Evolutionary conservation across 352 stramenopile species (phyloP), one percentile per base, ranked within the genome.

Genomic region (Globisporangium acanthophoron): DNA sequence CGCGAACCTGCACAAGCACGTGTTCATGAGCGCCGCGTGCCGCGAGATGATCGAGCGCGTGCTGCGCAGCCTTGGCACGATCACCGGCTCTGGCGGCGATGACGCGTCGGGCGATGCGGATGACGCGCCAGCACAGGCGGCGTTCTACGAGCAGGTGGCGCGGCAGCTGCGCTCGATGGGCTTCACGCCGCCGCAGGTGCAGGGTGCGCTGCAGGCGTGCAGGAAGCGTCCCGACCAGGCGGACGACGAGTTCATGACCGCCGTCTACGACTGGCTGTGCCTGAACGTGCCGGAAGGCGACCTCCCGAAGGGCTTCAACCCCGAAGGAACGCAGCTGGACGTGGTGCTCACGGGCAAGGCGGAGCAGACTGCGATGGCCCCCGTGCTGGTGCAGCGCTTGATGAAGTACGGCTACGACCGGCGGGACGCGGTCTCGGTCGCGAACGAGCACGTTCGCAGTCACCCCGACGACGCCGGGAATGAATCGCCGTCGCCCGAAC

Each of bases 11-110:
- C 70, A 84, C 35, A 90, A 89, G 61, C 70, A 77, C 21, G 92
- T 98, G 15, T 96, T 97, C 66, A 97, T 98, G 88, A 92, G 78
- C 56, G 85, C 85, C 0, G 57, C 74, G 20, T 90, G 96, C 45
- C 72, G 95, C 39, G 80, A 89, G 35, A 67, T 90, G 49, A 96
- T 98, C 60, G 89, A 98, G 69, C 66, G 61, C 2, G 73, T 98
- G 33, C 65, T 96, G 58, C 76, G 63, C 41, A 62, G 78, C 2
- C 41, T 91, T 5, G 76, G 74, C 2, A 63, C 58, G 1, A 65
- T 69, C 50, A 46, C 66, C 3, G 51, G 55, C 5, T 51, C 48
- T 29, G 44, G 62, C 3, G 66, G 65, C 44, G 48, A 50, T 2
- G 48, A 20, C 3, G 45, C 59, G 13, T 16, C 6, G 5, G 20